Base-by-base conservation (phyloP, 1,139 yeast species). In the Yamadazyma sp. region DNA sequence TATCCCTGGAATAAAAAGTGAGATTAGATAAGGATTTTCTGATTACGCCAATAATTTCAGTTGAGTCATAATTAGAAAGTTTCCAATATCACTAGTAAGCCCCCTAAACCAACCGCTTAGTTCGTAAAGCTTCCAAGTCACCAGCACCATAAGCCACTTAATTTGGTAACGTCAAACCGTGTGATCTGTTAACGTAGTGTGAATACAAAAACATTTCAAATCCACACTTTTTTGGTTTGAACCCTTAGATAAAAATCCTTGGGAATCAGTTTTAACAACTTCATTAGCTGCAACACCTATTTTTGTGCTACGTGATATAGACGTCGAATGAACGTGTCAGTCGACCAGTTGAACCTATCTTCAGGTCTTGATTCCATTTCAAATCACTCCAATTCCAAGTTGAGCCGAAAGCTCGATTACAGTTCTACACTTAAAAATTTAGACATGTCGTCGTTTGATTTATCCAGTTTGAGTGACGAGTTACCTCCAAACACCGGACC, bases 401-500 rank as follows among this genome's bases (percentile, higher is more conserved):
- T 26, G 29, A 26, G 13, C 12, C 29, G 3, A 6, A 27, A 27
- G 20, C 20, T 27, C 14, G 20, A 27, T 13, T 27, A 9, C 9
- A n/a, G 14, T 11, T 11, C 20, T 6, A 24, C 27, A 11, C 34
- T 29, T 23, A 33, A 33, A 26, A 11, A 11, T 20, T 27, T 28
- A 28, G 41, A 41, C 24, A 6, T 34, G 18, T 23, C 29, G 12
- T 12, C 42, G 6, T 41, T 45, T 21, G 41, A 48, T 32, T 33
- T 45, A n/a, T 23, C 24, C 12, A 11, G 30, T 30, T 38, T 48
- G 16, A 40, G 42, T 20, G 38, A 49, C 7, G 54, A 54, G 28
- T 49, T 65, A 37, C 73, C 73, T 6, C 71, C 73, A 18, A 66
- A 67, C 41, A 67, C 73, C 0, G 73, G 74, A 3, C 73, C 73